phyloP scores from a whole-genome alignment of 148 eudicot genomes.

The Arbutus unedo region DNA sequence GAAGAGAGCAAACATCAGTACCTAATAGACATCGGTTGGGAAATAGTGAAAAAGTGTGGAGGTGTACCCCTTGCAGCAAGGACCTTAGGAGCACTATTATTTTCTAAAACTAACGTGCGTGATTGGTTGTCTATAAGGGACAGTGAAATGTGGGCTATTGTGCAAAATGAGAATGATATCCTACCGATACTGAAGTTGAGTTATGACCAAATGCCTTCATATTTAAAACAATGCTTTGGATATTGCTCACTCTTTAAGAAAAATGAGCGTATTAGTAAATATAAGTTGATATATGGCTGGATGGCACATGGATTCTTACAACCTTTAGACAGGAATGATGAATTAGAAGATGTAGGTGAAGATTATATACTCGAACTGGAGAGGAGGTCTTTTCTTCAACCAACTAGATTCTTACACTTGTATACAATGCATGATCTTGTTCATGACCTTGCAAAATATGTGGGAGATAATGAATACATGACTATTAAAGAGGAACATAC shows the following conservation, averaged over 20 bases:
- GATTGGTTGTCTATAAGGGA: conserved; percentile 18
- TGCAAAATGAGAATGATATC: neutral
- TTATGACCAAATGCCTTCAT: neutral
- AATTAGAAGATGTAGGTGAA: neutral
- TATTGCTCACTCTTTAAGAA: neutral
- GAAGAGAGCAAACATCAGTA: conserved; percentile 7
- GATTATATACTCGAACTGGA: neutral
- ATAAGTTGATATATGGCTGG: neutral
- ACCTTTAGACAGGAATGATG: no score
- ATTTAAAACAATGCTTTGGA: neutral
- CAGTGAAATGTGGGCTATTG: neutral
- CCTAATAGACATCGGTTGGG: conserved; percentile 21
- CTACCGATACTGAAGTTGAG: neutral
- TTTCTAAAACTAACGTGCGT: neutral
- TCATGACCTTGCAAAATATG: neutral
- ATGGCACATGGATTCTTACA: neutral
- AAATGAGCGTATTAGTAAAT: neutral
- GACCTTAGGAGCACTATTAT: conserved; percentile 11
- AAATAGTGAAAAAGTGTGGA: conserved; percentile 25
- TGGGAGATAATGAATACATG: neutral
- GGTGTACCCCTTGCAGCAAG: conserved; percentile 21
- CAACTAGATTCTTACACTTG: no score
- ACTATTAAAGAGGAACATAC: no score
- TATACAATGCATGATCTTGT: neutral
- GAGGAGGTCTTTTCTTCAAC: neutral